A percentile compares a stretch with the other conserved stretches of the same genome.
phyloP scores from a whole-genome alignment of 1,284 basidiomycete genomes.

The Trametes hirsuta region DNA sequence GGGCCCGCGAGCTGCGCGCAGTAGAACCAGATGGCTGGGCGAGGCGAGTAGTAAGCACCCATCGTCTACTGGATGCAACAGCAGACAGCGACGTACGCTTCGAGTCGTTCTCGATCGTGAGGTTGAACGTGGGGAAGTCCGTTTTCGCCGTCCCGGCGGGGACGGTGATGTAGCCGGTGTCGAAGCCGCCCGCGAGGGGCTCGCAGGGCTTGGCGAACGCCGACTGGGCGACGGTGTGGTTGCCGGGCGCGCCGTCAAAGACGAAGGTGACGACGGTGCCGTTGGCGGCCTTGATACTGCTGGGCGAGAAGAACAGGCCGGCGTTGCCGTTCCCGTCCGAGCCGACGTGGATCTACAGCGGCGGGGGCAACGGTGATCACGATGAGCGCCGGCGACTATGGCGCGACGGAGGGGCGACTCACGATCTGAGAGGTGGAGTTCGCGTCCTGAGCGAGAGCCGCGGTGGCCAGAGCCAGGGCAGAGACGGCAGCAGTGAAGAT shows the following conservation, averaged over 20 bases:
- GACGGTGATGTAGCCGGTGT: constrained; percentile 47
- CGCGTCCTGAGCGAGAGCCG: constrained; percentile 26
- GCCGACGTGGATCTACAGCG: constrained; percentile 37
- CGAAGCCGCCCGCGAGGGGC: constrained; percentile 47
- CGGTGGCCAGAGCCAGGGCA: constrained; percentile 25
- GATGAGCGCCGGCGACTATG: no score
- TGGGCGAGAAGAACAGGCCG: constrained; percentile 49
- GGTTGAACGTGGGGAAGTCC: constrained; percentile 44
- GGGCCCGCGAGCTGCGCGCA: constrained; percentile 49
- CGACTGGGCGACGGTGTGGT: constrained; percentile 60
- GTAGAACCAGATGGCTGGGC: constrained; percentile 62
- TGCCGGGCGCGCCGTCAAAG: constrained; percentile 50
- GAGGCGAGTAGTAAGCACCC: not conserved
- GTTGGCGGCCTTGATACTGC: constrained; percentile 43
- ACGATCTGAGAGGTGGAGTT: no score
- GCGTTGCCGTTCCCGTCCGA: constrained; percentile 31
- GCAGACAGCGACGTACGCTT: constrained; percentile 37
- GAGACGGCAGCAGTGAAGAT: constrained; percentile 16
- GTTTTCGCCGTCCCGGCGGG: constrained; percentile 20
- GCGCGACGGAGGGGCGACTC: no score
- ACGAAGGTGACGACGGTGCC: constrained; percentile 52
- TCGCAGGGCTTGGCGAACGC: constrained; percentile 49
- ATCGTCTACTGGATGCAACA: not conserved
- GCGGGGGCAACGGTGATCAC: constrained; percentile 29
- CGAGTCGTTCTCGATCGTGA: constrained; percentile 41